Evolutionary conservation across 2,329 filamentous ascomycete genomes (phyloP).

Genomic region (Tolypocladium guangdongense): DNA sequence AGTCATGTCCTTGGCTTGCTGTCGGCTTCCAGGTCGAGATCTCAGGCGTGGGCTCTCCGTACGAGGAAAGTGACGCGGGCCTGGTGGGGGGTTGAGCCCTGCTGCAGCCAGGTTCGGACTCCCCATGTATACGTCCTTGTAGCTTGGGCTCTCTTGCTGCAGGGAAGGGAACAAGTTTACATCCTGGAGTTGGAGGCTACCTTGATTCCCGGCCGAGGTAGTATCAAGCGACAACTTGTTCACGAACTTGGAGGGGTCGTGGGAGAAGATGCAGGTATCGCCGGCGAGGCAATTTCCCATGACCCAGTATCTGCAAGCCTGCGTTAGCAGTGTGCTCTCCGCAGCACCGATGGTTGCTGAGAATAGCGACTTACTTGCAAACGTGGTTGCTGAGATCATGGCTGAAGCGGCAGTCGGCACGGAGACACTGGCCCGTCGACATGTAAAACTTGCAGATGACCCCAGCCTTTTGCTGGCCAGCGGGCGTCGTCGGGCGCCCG

Average conservation of each 20-base stretch:
- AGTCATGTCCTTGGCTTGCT: constrained; percentile 47
- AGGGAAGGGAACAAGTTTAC: constrained; percentile 77
- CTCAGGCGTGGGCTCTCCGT: constrained; percentile 57
- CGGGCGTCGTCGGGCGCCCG: constrained; percentile 65
- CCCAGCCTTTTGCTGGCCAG: constrained; percentile 65
- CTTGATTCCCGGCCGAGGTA: constrained; percentile 50
- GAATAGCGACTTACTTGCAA: constrained; percentile 72
- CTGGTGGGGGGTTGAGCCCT: constrained; percentile 55
- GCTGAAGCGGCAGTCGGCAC: constrained; percentile 93
- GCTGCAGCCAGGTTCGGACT: constrained; percentile 40
- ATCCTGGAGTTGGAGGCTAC: constrained; percentile 70
- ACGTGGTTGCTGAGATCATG: constrained; percentile 92
- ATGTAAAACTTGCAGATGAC: constrained; percentile 97
- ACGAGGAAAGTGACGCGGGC: constrained; percentile 52
- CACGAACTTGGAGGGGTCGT: constrained; percentile 81
- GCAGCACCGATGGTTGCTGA: too few species aligned
- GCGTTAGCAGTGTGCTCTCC: background rate
- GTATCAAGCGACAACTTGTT: constrained; percentile 69
- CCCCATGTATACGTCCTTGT: constrained; percentile 40
- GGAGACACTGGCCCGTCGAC: constrained; percentile 86
- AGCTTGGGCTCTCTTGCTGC: constrained; percentile 47
- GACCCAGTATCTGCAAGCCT: constrained; percentile 67
- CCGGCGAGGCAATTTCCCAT: constrained; percentile 92
- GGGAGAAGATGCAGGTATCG: constrained; percentile 90
- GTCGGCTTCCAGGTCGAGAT: constrained; percentile 76